Percentiles rank a stretch among this genome's conserved stretches.
phyloP scores from a whole-genome alignment of 371 early-diverging fungal genomes.

The Lichtheimia ramosa region DNA sequence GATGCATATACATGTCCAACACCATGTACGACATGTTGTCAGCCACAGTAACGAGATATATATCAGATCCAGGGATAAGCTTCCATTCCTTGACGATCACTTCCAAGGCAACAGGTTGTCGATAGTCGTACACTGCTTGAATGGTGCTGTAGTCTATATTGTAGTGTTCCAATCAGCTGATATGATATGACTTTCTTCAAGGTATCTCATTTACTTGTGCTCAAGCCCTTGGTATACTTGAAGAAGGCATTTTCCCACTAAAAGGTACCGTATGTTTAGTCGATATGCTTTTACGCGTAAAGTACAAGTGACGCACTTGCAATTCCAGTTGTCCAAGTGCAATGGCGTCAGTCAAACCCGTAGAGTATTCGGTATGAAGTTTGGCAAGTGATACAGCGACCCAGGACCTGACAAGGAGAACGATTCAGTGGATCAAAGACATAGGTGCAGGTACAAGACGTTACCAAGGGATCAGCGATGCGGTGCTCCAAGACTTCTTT shows the following conservation, averaged over 20 bases:
- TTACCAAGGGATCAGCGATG: slow-evolving; percentile 18
- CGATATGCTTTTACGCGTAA: neutral
- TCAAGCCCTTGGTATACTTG: slow-evolving; percentile 1
- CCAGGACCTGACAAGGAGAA: slow-evolving; percentile 18
- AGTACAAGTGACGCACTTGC: slow-evolving; percentile 1
- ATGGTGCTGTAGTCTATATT: slow-evolving; percentile 11
- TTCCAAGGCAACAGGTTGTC: slow-evolving; percentile 11
- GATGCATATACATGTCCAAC: slow-evolving; percentile 19
- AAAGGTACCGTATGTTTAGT: no score
- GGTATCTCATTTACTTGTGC: neutral
- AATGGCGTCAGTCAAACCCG: slow-evolving; percentile 17
- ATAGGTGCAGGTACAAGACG: neutral
- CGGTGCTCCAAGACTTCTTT: neutral
- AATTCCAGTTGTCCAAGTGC: slow-evolving; percentile 17
- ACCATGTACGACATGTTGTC: slow-evolving; percentile 6
- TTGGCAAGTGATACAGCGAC: slow-evolving; percentile 18
- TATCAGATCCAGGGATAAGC: slow-evolving; percentile 9
- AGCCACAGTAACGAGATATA: slow-evolving; percentile 15
- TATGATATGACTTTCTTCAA: neutral
- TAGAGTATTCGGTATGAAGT: slow-evolving; percentile 15
- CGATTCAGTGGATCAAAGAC: neutral
- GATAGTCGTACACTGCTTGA: slow-evolving; percentile 10
- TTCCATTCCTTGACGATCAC: slow-evolving; percentile 12
- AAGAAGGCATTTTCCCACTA: slow-evolving; percentile 20
- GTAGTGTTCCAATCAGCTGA: neutral